Percentiles rank a stretch among this genome's conserved stretches.
These are phyloP conservation scores for Mucor sp. DNA, from an alignment of 371 early-diverging fungal genomes.

Conservation along the genomic window DNA sequence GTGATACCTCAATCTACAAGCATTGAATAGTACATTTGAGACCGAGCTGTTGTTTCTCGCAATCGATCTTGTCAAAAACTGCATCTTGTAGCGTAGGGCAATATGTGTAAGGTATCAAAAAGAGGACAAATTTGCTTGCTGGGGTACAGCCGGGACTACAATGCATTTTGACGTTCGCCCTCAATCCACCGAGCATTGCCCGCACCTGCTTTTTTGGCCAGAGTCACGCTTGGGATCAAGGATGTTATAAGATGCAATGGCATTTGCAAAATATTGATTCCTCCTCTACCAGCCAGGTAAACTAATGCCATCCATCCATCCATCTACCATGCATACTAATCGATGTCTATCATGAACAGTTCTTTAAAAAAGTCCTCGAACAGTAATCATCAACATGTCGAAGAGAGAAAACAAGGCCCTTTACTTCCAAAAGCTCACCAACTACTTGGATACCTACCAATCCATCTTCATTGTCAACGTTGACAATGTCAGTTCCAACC, in stretches of 20 bases:
- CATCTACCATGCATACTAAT: slow-evolving; percentile 8
- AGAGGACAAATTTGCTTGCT: neutral
- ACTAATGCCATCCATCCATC: slow-evolving; percentile 16
- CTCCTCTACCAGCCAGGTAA: slow-evolving; percentile 31
- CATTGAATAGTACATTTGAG: neutral
- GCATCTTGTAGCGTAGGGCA: neutral
- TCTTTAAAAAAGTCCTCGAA: slow-evolving; percentile 60
- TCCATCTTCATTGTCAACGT: slow-evolving; percentile 99
- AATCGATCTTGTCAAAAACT: neutral
- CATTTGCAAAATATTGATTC: slow-evolving; percentile 6
- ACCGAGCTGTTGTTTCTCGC: neutral
- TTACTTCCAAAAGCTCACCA: slow-evolving; percentile 65
- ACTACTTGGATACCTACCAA: slow-evolving; percentile 71
- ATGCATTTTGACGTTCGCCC: neutral
- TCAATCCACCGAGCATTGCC: neutral
- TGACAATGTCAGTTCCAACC: slow-evolving; percentile 99
- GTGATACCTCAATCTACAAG: neutral
- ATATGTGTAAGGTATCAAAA: neutral
- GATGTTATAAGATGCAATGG: neutral
- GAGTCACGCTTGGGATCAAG: neutral
- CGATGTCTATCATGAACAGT: slow-evolving; percentile 6
- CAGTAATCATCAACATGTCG: slow-evolving; percentile 53
- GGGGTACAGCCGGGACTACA: neutral
- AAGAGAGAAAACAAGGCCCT: slow-evolving; percentile 58
- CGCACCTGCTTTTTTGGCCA: neutral